Base-by-base conservation (phyloP, 140 eudicot genomes). In the Flaveria floridana region DNA sequence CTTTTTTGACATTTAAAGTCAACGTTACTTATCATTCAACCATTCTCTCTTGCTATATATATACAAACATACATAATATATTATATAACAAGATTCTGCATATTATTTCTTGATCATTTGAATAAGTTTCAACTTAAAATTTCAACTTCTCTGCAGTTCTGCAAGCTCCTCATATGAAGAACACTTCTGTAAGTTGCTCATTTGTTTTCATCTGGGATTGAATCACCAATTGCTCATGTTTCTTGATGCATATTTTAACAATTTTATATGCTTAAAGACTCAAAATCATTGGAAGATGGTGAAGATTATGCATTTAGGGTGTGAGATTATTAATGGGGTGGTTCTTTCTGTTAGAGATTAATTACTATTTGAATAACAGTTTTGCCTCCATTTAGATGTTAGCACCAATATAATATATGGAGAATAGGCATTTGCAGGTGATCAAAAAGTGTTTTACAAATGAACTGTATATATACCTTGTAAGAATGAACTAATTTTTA, bases 111-210 rank as follows among this genome's bases (percentile, higher is more conserved):
- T 79, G 62, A 65, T n/a, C 82, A 50, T 72, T 16, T 16, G 81
- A 57, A 58, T 23, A 23, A 53, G 37, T 44, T 44, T 51, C 66
- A 57, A 59, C 26, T 48, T 44, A n/a, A 16, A 55, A 11, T 13
- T 34, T 41, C 30, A 9, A 46, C 64, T 55, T 65, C 46, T 65
- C 50, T 19, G 16, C 18, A 65, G 57, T 46, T 65, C 50, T 30
- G 16, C 25, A 65, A 66, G 28, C 72, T 56, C 68, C 68, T 67
- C 75, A 53, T 68, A 80, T 80, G 84, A 80, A 74, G 76, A 74
- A 79, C 79, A 66, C 70, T 79, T 72, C 79, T 44, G 83, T 79
- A 79, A 79, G 83, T 66, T 72, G 52, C 57, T 65, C 62, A 0
- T 71, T 19, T 62, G 4, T 37, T 67, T 28, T 65, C n/a, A 10